Evolutionary conservation across 768 basidiomycete species (phyloP).

Genomic region (Russula emetica): DNA sequence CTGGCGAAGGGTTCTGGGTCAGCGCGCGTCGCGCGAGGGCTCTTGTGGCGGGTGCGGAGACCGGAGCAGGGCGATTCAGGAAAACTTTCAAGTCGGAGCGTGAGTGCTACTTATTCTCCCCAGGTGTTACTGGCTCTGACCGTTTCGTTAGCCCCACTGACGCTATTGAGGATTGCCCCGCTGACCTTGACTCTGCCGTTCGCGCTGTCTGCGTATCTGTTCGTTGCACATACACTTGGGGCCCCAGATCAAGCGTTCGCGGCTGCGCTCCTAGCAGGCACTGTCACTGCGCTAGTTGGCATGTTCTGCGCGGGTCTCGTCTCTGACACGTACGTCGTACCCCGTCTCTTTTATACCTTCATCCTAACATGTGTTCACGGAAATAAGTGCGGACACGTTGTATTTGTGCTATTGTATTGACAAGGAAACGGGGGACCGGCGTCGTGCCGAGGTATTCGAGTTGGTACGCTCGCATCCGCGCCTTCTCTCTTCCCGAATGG

Average conservation of each 20-base stretch:
- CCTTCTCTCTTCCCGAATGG: not conserved
- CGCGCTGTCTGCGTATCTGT: slow-evolving; percentile 76
- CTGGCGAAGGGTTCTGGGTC: slow-evolving; percentile 49
- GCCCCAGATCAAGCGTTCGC: slow-evolving; percentile 70
- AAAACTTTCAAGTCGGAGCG: slow-evolving; percentile 55
- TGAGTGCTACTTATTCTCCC: slow-evolving; percentile 34
- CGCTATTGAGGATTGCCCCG: slow-evolving; percentile 71
- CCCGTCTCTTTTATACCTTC: not conserved
- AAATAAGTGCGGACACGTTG: slow-evolving; percentile 53
- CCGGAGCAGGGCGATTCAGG: slow-evolving; percentile 40
- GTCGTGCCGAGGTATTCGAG: slow-evolving; percentile 50
- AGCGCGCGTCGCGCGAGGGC: slow-evolving; percentile 53
- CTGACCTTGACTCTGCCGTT: slow-evolving; percentile 78
- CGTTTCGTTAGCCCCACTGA: slow-evolving; percentile 48
- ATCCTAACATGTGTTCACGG: not conserved
- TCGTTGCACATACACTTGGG: slow-evolving; percentile 75
- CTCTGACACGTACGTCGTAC: slow-evolving; percentile 57
- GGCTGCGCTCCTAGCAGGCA: slow-evolving; percentile 71
- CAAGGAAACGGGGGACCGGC: slow-evolving; percentile 48
- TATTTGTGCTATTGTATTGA: slow-evolving; percentile 69
- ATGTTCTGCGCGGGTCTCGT: slow-evolving; percentile 80
- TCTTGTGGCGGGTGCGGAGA: slow-evolving; percentile 54
- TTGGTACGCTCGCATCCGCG: slow-evolving; percentile 41
- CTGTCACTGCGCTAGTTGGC: slow-evolving; percentile 75
- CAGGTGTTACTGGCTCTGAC: not conserved